Evolutionary conservation across 2,329 filamentous ascomycete species (phyloP).

Genomic region (Exophiala sp.): DNA sequence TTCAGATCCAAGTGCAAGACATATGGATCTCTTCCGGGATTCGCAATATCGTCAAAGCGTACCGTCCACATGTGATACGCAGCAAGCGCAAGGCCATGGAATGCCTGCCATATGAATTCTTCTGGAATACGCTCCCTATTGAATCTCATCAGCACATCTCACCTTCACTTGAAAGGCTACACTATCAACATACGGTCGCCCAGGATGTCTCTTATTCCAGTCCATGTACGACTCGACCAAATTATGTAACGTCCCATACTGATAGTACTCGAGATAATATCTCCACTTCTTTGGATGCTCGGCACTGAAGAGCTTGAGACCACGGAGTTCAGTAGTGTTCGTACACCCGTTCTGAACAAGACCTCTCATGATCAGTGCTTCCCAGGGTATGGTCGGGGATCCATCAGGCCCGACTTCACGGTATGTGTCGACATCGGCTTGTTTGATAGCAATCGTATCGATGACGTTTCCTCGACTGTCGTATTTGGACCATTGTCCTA

Average conservation of each 20-base stretch:
- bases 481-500: slow-evolving; percentile 18
- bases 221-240: slow-evolving; percentile 11
- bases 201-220: not conserved
- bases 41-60: slow-evolving; percentile 4
- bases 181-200: not conserved
- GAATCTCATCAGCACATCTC: not conserved
- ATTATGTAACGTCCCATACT: slow-evolving; percentile 11
- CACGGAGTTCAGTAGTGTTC: slow-evolving; percentile 9
- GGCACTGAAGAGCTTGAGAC: slow-evolving; percentile 6
- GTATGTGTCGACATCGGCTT: slow-evolving; percentile 7
- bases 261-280: slow-evolving; percentile 17
- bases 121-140: slow-evolving; percentile 17
- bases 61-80: slow-evolving; percentile 16
- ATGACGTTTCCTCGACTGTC: slow-evolving; percentile 5
- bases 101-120: slow-evolving; percentile 22
- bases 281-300: slow-evolving; percentile 10
- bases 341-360: slow-evolving; percentile 13
- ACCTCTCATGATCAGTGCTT: slow-evolving; percentile 12
- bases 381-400: slow-evolving; percentile 9
- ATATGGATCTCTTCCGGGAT: slow-evolving; percentile 7
- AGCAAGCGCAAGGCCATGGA: slow-evolving; percentile 13
- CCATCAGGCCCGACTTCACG: slow-evolving; percentile 9
- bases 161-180: not conserved
- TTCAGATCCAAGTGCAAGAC: slow-evolving; percentile 23
- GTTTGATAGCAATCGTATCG: slow-evolving; percentile 20